Evolutionary conservation across 2,329 filamentous ascomycete genomes (phyloP).

Genomic region (Aspergillus brunneoviolaceus): DNA sequence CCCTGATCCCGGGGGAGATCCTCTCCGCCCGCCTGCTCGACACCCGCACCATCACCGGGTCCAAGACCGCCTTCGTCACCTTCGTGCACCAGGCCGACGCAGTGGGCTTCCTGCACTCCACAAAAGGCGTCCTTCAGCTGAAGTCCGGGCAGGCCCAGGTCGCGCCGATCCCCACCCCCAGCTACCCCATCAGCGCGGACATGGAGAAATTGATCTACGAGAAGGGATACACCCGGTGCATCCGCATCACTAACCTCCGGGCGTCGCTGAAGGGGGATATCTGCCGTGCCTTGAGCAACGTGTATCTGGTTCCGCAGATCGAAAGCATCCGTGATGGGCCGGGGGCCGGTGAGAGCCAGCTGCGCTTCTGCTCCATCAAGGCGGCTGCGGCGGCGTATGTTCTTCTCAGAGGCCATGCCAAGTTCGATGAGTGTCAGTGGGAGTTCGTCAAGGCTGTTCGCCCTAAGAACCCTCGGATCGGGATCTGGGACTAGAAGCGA

Average conservation of each 20-base stretch:
- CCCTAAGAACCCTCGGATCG: neutral
- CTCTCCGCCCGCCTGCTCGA: conserved; percentile 31
- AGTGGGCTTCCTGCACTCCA: conserved; percentile 20
- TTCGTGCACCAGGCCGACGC: conserved; percentile 31
- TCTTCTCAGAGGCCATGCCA: conserved; percentile 14
- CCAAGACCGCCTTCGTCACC: conserved; percentile 31
- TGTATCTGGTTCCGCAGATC: conserved; percentile 12
- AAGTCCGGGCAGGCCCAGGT: conserved; percentile 22
- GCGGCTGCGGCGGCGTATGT: conserved; percentile 15
- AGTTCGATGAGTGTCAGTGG: conserved; percentile 16
- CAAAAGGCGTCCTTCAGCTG: conserved; percentile 20
- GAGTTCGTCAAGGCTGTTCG: conserved; percentile 17
- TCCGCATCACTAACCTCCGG: conserved; percentile 20
- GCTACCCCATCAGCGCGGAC: conserved; percentile 28
- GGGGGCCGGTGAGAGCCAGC: conserved; percentile 9
- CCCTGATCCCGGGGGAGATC: conserved; percentile 26
- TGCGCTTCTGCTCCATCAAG: conserved; percentile 25
- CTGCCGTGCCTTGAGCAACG: conserved; percentile 10
- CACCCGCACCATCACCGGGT: conserved; percentile 29
- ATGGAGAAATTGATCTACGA: conserved; percentile 23
- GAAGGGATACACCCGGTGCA: conserved; percentile 27
- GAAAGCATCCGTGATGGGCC: conserved; percentile 19
- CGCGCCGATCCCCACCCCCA: conserved; percentile 28
- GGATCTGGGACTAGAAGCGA: neutral
- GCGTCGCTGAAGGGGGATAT: conserved; percentile 13